phyloP scores from a whole-genome alignment of 2,329 filamentous ascomycete genomes.

The Acrocalymma vagum region DNA sequence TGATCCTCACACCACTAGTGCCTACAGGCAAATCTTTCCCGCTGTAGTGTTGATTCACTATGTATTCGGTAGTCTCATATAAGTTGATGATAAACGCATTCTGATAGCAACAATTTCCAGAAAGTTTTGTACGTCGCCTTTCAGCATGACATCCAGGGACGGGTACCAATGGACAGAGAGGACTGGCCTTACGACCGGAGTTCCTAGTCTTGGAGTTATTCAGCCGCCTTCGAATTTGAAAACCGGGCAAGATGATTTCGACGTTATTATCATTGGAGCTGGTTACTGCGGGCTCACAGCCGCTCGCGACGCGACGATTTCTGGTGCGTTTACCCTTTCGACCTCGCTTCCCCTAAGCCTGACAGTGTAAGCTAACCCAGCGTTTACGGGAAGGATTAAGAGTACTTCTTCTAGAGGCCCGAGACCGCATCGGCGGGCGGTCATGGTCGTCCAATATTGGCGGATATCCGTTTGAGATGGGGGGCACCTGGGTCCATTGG shows the following conservation, averaged over 20 bases:
- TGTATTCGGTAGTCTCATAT: too few species aligned
- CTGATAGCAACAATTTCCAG: too few species aligned
- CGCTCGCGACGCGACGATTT: conserved; percentile 26
- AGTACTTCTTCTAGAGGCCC: conserved; percentile 48
- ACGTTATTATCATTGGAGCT: conserved; percentile 33
- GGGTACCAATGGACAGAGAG: conserved; percentile 29
- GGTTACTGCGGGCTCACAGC: conserved; percentile 36
- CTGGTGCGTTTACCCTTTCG: too few species aligned
- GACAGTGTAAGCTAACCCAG: too few species aligned
- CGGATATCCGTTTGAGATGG: conserved; percentile 49
- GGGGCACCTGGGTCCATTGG: conserved; percentile 52
- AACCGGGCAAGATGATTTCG: conserved; percentile 19
- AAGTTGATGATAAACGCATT: too few species aligned
- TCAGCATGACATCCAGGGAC: conserved; percentile 28
- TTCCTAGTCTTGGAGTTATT: conserved; percentile 29
- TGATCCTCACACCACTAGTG: too few species aligned
- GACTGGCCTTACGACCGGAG: conserved; percentile 21
- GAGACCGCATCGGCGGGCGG: conserved; percentile 54
- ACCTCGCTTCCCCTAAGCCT: too few species aligned
- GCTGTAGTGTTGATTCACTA: too few species aligned
- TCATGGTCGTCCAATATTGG: conserved; percentile 51
- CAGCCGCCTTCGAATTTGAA: conserved; percentile 21
- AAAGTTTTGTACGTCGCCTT: too few species aligned
- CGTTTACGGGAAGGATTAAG: conserved; percentile 28
- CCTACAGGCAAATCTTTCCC: too few species aligned